Conservation (phyloP, 2,329 filamentous ascomycete species). For the Mollisiaceae sp. region DNA sequence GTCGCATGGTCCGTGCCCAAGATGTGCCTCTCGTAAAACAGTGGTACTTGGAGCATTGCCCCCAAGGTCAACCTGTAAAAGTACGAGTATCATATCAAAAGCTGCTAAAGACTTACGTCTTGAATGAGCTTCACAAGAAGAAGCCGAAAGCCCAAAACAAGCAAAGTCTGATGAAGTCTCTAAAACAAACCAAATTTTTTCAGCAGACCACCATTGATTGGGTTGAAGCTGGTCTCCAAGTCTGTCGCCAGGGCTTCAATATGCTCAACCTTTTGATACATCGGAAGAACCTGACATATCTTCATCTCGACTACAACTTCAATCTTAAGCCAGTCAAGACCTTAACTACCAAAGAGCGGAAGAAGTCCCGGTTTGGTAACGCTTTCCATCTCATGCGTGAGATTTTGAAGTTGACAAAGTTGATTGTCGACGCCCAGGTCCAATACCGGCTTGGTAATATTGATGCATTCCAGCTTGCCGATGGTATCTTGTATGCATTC, state of each 20-base stretch:
- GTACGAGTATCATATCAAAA: constrained; percentile 99
- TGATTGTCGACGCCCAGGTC: constrained; percentile 98
- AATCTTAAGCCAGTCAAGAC: constrained; percentile 99
- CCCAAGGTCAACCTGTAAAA: constrained; percentile 90
- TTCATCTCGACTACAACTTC: constrained; percentile 99
- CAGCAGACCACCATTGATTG: constrained; percentile 99
- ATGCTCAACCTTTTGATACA: constrained; percentile 98
- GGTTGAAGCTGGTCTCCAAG: constrained; percentile 98
- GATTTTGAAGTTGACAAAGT: constrained; percentile 91
- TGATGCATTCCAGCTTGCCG: constrained; percentile 96
- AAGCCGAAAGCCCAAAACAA: constrained; percentile 95
- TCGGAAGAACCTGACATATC: constrained; percentile 96
- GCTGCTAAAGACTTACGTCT: constrained; percentile 90
- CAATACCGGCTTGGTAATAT: constrained; percentile 98
- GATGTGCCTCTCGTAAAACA: constrained; percentile 97
- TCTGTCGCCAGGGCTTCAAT: constrained; percentile 98
- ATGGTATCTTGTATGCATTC: constrained; percentile 99
- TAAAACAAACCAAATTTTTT: constrained; percentile 99
- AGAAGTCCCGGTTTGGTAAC: constrained; percentile 99
- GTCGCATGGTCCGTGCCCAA: constrained; percentile 94
- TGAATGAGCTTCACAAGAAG: constrained; percentile 97
- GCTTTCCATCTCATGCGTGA: constrained; percentile 99
- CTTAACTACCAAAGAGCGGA: constrained; percentile 96
- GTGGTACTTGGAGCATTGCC: constrained; percentile 97
- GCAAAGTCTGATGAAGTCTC: constrained; percentile 84